Conservation (phyloP, 2,329 filamentous ascomycete genomes). For the Penicillium sp. region DNA sequence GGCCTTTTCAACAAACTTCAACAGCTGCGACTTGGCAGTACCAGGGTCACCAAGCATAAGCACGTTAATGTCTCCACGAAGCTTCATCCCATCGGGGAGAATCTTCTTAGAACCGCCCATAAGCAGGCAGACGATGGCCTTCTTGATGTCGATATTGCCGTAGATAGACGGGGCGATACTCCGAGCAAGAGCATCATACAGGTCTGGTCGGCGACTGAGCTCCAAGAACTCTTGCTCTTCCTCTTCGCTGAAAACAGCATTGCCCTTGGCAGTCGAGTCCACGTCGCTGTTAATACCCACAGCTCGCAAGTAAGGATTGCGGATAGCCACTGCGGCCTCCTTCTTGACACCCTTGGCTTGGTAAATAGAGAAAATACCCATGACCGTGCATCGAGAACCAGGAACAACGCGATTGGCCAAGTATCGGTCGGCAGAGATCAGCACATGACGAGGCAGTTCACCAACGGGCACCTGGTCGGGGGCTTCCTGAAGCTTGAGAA, state of each 20-base stretch:
- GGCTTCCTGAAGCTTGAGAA: constrained; percentile 96
- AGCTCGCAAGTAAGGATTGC: constrained; percentile 90
- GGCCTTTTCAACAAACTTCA: constrained; percentile 97
- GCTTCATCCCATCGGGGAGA: constrained; percentile 93
- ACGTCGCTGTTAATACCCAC: constrained; percentile 90
- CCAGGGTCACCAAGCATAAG: constrained; percentile 94
- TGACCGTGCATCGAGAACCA: constrained; percentile 90
- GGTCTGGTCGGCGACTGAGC: constrained; percentile 83
- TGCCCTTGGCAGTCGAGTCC: constrained; percentile 85
- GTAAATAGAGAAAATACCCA: constrained; percentile 98
- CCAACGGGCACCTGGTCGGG: constrained; percentile 97
- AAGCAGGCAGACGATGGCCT: constrained; percentile 89
- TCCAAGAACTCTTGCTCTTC: constrained; percentile 96
- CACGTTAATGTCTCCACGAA: constrained; percentile 97
- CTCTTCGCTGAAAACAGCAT: constrained; percentile 83
- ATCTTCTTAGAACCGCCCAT: constrained; percentile 98
- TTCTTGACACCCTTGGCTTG: constrained; percentile 87
- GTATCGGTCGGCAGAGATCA: constrained; percentile 95
- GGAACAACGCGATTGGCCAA: constrained; percentile 94
- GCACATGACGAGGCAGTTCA: constrained; percentile 89
- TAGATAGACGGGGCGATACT: constrained; percentile 98
- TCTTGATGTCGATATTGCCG: constrained; percentile 94
- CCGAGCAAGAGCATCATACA: constrained; percentile 87
- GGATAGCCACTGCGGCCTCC: constrained; percentile 85
- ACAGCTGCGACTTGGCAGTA: constrained; percentile 94